Percentiles rank a stretch among this genome's conserved stretches.
Conservation (phyloP, 345 rosid species). For the Brassica incana region DNA sequence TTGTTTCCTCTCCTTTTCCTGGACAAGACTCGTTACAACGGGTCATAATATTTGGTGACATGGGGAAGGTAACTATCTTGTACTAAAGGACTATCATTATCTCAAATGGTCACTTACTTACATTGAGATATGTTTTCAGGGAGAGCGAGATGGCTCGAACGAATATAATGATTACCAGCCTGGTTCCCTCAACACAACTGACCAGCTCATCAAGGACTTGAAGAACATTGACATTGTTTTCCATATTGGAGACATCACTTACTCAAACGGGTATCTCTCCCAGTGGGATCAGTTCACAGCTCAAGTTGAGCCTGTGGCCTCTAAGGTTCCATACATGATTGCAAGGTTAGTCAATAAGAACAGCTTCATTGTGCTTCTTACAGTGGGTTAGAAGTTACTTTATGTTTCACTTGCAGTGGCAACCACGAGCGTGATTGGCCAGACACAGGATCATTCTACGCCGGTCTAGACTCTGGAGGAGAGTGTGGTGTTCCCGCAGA, state of each 20-base stretch:
- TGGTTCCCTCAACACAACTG: conserved; percentile 71
- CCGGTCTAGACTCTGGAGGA: conserved; percentile 57
- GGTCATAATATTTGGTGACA: conserved; percentile 81
- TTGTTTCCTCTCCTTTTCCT: conserved; percentile 78
- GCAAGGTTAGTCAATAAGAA: conserved; percentile 53
- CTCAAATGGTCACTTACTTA: conserved; percentile 5
- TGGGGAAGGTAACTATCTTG: conserved; percentile 67
- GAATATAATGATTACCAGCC: conserved; percentile 76
- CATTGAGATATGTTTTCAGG: conserved; percentile 45
- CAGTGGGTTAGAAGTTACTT: background rate
- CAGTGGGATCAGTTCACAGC: conserved; percentile 93
- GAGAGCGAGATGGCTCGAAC: conserved; percentile 78
- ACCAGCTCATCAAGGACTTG: conserved; percentile 66
- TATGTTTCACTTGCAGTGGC: conserved; percentile 46
- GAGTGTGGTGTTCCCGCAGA: conserved; percentile 69
- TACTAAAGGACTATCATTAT: background rate
- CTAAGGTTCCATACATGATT: conserved; percentile 67
- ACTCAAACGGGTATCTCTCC: conserved; percentile 74
- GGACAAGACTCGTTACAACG: conserved; percentile 89
- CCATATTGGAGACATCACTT: conserved; percentile 72
- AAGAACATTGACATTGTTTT: conserved; percentile 63
- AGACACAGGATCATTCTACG: conserved; percentile 62
- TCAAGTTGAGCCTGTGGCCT: conserved; percentile 74
- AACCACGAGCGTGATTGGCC: conserved; percentile 89
- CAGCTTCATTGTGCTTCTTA: conserved; percentile 11